Evolutionary conservation across 2,329 filamentous ascomycete genomes (phyloP).

Genomic region (Colletotrichum godetiae): DNA sequence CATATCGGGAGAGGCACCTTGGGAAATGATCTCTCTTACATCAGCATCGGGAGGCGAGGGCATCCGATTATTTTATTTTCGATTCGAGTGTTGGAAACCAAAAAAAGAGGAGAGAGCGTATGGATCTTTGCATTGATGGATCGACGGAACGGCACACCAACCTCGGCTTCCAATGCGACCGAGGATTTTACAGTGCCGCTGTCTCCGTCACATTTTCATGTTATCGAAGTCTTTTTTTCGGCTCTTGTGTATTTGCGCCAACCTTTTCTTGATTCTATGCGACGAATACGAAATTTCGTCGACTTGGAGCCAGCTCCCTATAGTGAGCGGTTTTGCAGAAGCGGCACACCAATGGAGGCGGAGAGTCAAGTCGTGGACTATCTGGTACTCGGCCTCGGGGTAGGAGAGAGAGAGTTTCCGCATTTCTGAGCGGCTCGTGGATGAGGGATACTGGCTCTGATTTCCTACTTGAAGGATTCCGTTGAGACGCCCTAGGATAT

Average conservation of each 20-base stretch:
- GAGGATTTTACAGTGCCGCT: neutral
- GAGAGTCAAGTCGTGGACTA: neutral
- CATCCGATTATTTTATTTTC: constrained; percentile 1
- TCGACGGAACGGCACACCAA: neutral
- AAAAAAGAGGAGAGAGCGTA: constrained; percentile 7
- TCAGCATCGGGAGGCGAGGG: constrained; percentile 30
- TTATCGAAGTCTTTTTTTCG: neutral
- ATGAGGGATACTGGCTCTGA: neutral
- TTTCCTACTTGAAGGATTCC: neutral
- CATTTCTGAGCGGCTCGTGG: neutral
- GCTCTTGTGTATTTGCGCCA: neutral
- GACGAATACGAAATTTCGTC: neutral
- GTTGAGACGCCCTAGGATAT: neutral
- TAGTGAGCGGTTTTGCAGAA: neutral
- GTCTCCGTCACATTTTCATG: neutral
- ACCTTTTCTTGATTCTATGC: neutral
- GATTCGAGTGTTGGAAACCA: constrained; percentile 19
- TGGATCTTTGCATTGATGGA: constrained; percentile 11
- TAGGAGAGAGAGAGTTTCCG: neutral
- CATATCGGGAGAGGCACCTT: neutral
- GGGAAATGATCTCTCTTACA: neutral
- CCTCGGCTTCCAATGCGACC: neutral
- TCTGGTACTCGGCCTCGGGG: neutral
- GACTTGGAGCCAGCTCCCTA: neutral
- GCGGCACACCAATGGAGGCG: neutral